Conservation (phyloP, 2,329 filamentous ascomycete genomes). For the Dothistroma pini region DNA sequence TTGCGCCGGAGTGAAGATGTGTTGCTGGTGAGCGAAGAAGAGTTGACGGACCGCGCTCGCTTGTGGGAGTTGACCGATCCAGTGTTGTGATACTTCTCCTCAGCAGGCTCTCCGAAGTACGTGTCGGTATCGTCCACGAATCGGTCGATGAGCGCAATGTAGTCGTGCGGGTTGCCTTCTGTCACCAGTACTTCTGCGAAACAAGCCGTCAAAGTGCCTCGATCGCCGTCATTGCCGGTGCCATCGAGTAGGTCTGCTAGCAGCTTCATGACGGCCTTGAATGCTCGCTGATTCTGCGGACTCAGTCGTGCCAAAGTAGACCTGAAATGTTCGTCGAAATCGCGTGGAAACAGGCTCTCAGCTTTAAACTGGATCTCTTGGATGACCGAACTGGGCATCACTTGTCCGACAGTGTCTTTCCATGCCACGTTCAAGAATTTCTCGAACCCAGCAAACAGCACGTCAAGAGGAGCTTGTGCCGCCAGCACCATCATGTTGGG, state of each 20-base stretch:
- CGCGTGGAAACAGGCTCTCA: constrained; percentile 63
- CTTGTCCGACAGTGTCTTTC: constrained; percentile 80
- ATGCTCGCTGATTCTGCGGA: constrained; percentile 66
- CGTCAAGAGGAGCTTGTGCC: constrained; percentile 72
- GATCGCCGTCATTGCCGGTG: constrained; percentile 85
- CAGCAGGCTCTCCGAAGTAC: constrained; percentile 69
- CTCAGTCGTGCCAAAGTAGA: constrained; percentile 51
- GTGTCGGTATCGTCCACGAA: constrained; percentile 85
- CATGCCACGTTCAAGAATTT: constrained; percentile 87
- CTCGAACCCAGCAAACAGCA: constrained; percentile 87
- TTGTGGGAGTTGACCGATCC: constrained; percentile 36
- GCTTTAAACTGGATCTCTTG: constrained; percentile 66
- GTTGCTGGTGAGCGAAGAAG: constrained; percentile 78
- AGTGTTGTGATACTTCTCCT: constrained; percentile 24
- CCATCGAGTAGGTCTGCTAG: constrained; percentile 84
- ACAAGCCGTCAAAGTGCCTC: constrained; percentile 79
- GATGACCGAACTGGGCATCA: constrained; percentile 69
- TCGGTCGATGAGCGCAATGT: constrained; percentile 83
- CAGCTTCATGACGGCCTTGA: constrained; percentile 78
- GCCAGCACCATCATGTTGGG: constrained; percentile 73
- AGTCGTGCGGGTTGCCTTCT: constrained; percentile 72
- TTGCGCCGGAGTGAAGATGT: constrained; percentile 79
- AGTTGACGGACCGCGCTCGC: constrained; percentile 58
- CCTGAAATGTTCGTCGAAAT: constrained; percentile 62
- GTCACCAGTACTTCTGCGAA: constrained; percentile 84